Base-by-base conservation (phyloP, 2,329 filamentous ascomycete species). In the Coniella lustricola region DNA sequence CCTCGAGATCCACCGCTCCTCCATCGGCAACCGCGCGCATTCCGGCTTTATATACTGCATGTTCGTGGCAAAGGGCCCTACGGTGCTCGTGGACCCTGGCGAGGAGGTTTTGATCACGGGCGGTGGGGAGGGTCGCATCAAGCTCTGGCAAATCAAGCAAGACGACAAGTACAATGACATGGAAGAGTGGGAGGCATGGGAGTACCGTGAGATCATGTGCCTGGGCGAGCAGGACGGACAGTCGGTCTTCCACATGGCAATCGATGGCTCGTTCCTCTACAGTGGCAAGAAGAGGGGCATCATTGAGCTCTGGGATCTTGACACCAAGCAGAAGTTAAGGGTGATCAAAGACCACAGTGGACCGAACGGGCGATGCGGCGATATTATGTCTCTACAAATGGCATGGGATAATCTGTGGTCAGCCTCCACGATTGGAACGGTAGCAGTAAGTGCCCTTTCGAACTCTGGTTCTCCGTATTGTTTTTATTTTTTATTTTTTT, bases 31-130 rank as follows among this genome's bases (percentile, higher is more conserved):
- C 59, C 98, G 95, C 67, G 90, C 93, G 1, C 93, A 98, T 64
- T 91, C 84, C 64, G 93, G 94, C 38, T 97, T 96, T 63, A 83
- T 98, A 0, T 96, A 96, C 65, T 94, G 90, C 65, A 97, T 97
- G 91, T 75, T 95, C 4, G 75, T 98, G 51, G 83, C 88, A 1
- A 82, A 79, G 52, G 87, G 87, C 0, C 75, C 77, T 0, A 81
- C 77, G 0, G 72, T 81, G 2, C 75, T 88, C 7, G 76, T 88
- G 3, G 84, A 84, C 7, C 73, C 79, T 0, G 82, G 87, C 1
- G 81, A 85, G 21, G 90, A 97, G 57, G 82, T 95, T 1, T 65
- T 98, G 33, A 81, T 98, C 29, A 95, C 91, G 0, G 93, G 90
- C 8, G 90, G 89, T 32, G 94, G 93, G 29, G 93, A 97, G 61